phyloP scores from a whole-genome alignment of 2,329 filamentous ascomycete genomes.

The Cytospora piceicola region DNA sequence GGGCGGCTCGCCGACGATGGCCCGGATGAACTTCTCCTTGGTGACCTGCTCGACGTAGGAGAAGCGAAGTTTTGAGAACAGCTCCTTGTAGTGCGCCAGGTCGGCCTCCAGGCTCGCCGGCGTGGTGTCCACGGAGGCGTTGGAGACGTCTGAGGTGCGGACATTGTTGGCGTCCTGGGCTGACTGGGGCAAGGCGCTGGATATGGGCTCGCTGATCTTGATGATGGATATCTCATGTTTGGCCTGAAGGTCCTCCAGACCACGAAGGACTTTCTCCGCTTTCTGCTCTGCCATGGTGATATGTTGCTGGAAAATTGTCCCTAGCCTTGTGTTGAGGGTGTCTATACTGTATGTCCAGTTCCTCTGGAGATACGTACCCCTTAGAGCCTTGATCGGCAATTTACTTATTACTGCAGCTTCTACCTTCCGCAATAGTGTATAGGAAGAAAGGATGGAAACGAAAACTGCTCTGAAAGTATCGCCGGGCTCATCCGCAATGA shows the following conservation, averaged over 20 bases:
- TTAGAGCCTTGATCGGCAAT: not conserved
- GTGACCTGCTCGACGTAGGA: conserved; percentile 98
- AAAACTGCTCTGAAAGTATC: not conserved
- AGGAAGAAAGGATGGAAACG: not conserved
- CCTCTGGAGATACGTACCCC: not conserved
- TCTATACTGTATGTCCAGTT: not conserved
- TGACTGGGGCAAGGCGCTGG: conserved; percentile 51
- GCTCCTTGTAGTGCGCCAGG: conserved; percentile 86
- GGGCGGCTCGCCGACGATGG: conserved; percentile 88
- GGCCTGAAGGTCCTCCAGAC: conserved; percentile 58
- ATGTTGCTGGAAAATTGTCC: not conserved
- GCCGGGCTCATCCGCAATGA: not conserved
- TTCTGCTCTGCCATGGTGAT: conserved; percentile 39
- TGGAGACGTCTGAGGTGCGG: conserved; percentile 75
- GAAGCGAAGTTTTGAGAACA: conserved; percentile 95
- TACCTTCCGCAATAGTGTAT: not conserved
- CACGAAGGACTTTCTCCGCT: conserved; percentile 48
- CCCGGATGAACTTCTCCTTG: conserved; percentile 95
- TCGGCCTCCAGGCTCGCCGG: conserved; percentile 82
- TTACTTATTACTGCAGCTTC: not conserved
- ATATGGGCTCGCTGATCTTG: conserved; percentile 75
- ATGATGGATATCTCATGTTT: conserved; percentile 72
- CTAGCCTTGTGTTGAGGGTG: not conserved
- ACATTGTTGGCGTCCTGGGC: conserved; percentile 40
- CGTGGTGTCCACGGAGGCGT: conserved; percentile 66